Percentiles rank a stretch among this genome's conserved stretches.
These are phyloP conservation scores for Didymella exigua DNA, from an alignment of 2,329 filamentous ascomycete genomes.

Conservation along the genomic window DNA sequence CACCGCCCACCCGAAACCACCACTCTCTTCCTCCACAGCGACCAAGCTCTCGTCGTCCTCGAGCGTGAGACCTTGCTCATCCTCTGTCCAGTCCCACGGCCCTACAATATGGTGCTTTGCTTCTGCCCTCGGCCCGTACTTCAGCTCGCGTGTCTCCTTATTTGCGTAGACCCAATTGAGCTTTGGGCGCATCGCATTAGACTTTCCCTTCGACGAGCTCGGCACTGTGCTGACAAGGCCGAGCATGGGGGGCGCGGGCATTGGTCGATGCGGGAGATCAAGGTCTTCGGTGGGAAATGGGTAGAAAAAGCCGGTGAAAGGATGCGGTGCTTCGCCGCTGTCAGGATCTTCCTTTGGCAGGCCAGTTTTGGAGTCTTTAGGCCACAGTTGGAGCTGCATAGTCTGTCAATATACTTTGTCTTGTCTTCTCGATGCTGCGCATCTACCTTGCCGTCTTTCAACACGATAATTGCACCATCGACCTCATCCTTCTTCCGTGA, in stretches of 20 bases:
- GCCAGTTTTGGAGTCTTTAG: slow-evolving; percentile 42
- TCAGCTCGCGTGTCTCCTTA: slow-evolving; percentile 63
- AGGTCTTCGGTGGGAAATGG: slow-evolving; percentile 55
- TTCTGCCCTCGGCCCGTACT: slow-evolving; percentile 71
- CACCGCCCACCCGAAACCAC: slow-evolving; percentile 58
- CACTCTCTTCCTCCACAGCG: slow-evolving; percentile 59
- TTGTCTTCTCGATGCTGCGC: background rate
- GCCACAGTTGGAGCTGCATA: slow-evolving; percentile 43
- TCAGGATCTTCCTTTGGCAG: slow-evolving; percentile 33
- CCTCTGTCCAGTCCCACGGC: slow-evolving; percentile 79
- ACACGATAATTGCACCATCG: slow-evolving; percentile 51
- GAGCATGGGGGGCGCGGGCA: slow-evolving; percentile 47
- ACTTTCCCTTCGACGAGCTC: slow-evolving; percentile 40
- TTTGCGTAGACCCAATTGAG: slow-evolving; percentile 73
- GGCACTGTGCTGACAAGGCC: slow-evolving; percentile 58
- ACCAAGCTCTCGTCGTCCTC: slow-evolving; percentile 63
- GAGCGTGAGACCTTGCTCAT: slow-evolving; percentile 59
- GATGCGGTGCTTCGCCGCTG: slow-evolving; percentile 46
- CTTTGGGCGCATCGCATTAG: slow-evolving; percentile 48
- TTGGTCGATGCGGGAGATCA: slow-evolving; percentile 45
- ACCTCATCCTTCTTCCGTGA: slow-evolving; percentile 49
- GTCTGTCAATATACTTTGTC: background rate
- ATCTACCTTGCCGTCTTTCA: slow-evolving; percentile 53
- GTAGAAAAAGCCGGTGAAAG: slow-evolving; percentile 58
- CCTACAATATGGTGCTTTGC: slow-evolving; percentile 75